These are phyloP conservation scores for Aspergillus candidus DNA, from an alignment of 2,329 filamentous ascomycete genomes.

Conservation along the genomic window DNA sequence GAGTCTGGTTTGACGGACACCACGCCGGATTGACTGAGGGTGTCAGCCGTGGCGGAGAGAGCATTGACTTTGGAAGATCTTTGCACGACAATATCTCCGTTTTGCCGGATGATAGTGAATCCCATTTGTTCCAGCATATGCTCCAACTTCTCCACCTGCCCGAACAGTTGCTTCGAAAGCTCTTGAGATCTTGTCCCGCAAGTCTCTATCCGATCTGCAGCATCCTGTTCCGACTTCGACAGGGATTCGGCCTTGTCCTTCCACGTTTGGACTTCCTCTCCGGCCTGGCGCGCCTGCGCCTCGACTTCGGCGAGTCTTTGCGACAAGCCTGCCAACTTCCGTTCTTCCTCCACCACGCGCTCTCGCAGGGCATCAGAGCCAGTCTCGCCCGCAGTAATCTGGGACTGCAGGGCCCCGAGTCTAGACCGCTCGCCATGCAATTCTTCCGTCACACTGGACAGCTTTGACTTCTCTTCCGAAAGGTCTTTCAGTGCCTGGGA, in stretches of 20 bases:
- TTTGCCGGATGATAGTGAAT: conserved; percentile 70
- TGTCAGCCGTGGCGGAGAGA: conserved; percentile 31
- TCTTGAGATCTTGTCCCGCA: conserved; percentile 72
- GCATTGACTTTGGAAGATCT: conserved; percentile 55
- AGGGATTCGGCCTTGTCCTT: conserved; percentile 51
- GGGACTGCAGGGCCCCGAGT: conserved; percentile 60
- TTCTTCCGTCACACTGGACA: conserved; percentile 44
- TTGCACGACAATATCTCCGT: conserved; percentile 67
- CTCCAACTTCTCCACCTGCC: conserved; percentile 76
- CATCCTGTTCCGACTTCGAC: conserved; percentile 27
- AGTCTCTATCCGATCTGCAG: conserved; percentile 56
- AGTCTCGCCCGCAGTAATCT: conserved; percentile 75
- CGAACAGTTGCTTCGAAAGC: conserved; percentile 73
- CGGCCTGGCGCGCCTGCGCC: conserved; percentile 67
- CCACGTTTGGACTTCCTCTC: conserved; percentile 66
- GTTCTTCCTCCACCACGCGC: conserved; percentile 69
- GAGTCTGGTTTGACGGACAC: conserved; percentile 52
- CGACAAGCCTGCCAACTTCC: conserved; percentile 59
- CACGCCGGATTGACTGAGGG: conserved; percentile 29
- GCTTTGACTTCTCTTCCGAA: conserved; percentile 43
- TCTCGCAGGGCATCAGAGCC: conserved; percentile 73
- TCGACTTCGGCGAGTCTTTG: conserved; percentile 69
- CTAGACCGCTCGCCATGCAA: conserved; percentile 64
- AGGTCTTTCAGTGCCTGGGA: conserved; percentile 52
- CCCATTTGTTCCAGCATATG: conserved; percentile 81